Evolutionary conservation across 768 basidiomycete genomes (phyloP).

Genomic region (Lactarius vividus): DNA sequence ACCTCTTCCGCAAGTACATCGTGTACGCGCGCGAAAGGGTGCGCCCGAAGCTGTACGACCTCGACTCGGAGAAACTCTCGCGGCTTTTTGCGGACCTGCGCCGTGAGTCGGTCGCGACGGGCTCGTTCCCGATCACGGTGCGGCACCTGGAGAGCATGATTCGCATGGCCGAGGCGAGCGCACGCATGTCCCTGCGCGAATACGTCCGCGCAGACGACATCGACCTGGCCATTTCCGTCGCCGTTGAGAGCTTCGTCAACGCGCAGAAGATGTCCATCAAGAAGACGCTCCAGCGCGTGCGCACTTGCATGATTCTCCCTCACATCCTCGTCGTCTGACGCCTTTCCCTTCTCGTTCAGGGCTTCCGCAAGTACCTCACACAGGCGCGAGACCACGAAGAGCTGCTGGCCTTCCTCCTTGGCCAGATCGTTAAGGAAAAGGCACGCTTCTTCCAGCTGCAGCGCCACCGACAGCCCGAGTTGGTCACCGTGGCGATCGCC

Average conservation of each 20-base stretch:
- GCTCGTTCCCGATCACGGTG: slow-evolving; percentile 98
- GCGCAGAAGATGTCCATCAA: slow-evolving; percentile 99
- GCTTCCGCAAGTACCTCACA: slow-evolving; percentile 96
- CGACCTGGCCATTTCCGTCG: slow-evolving; percentile 94
- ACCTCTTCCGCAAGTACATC: slow-evolving; percentile 94
- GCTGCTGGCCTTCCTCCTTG: slow-evolving; percentile 89
- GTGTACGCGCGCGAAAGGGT: slow-evolving; percentile 97
- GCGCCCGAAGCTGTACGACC: slow-evolving; percentile 87
- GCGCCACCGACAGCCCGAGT: slow-evolving; percentile 71
- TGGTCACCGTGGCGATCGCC: slow-evolving; percentile 68
- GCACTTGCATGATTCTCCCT: slow-evolving; percentile 32
- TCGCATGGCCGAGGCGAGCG: slow-evolving; percentile 97
- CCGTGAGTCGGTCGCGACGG: slow-evolving; percentile 93
- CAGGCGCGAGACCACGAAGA: slow-evolving; percentile 97
- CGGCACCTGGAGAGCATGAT: slow-evolving; percentile 99
- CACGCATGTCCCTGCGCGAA: slow-evolving; percentile 96
- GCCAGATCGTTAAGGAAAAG: slow-evolving; percentile 89
- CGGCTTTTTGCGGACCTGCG: slow-evolving; percentile 94
- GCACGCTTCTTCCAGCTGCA: slow-evolving; percentile 81
- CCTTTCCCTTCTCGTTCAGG: slow-evolving; percentile 42
- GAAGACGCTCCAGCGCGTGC: slow-evolving; percentile 91
- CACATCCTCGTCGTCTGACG: neutral
- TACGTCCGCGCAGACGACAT: slow-evolving; percentile 96
- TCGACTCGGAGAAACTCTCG: slow-evolving; percentile 94
- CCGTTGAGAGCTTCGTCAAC: slow-evolving; percentile 90